Evolutionary conservation across 129 eudicot genomes (phyloP).

Genomic region (Sambucus nigra): DNA sequence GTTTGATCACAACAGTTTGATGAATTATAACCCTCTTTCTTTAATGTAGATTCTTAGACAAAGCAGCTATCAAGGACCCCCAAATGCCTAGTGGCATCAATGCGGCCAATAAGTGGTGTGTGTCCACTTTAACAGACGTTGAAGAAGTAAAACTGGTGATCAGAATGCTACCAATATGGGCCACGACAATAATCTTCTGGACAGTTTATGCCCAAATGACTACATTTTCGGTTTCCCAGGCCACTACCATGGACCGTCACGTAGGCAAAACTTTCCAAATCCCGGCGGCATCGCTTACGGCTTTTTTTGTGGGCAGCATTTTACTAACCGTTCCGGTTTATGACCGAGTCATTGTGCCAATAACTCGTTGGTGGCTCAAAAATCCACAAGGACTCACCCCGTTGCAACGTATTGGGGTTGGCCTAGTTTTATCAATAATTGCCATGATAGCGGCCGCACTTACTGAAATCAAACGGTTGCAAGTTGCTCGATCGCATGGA

Average conservation of each 20-base stretch:
- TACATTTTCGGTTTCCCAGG: constrained; percentile 84
- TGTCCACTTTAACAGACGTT: constrained; percentile 67
- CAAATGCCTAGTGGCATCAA: constrained; percentile 13
- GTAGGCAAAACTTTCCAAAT: constrained; percentile 52
- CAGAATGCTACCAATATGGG: constrained; percentile 84
- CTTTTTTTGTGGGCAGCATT: constrained; percentile 60
- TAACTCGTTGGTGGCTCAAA: constrained; percentile 23
- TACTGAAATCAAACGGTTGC: constrained; percentile 47
- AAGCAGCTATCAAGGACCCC: constrained; percentile 64
- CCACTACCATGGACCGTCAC: constrained; percentile 79
- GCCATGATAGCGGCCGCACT: constrained; percentile 71
- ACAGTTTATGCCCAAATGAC: constrained; percentile 85
- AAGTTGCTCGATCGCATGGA: constrained; percentile 30
- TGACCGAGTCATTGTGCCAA: constrained; percentile 49
- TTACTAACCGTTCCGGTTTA: constrained; percentile 66
- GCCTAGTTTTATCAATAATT: constrained; percentile 41
- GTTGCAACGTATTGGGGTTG: constrained; percentile 60
- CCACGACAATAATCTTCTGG: constrained; percentile 70
- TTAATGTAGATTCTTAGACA: constrained; percentile 61
- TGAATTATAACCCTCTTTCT: not conserved
- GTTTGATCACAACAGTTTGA: too few species aligned
- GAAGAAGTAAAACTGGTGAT: constrained; percentile 77
- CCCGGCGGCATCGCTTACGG: constrained; percentile 72
- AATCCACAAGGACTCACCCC: constrained; percentile 74
- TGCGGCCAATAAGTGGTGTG: constrained; percentile 45